Conservation (phyloP, 73 alveolate genomes). For the Vitrella brassicaformis region DNA sequence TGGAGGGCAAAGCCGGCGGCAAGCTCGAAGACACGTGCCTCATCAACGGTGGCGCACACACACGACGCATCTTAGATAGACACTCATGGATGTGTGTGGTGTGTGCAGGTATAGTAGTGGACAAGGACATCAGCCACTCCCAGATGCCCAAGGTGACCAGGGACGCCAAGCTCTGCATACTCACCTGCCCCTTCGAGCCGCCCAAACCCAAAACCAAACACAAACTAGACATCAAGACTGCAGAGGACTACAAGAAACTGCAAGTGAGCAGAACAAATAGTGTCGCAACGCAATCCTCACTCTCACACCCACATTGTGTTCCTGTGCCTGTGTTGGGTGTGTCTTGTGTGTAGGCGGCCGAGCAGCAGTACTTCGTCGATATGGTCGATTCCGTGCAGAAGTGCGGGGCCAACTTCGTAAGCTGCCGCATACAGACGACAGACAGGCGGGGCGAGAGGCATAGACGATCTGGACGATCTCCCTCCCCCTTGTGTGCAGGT, state of each 20-base stretch:
- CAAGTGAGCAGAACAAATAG: no score
- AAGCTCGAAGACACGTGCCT: slow-evolving; percentile 76
- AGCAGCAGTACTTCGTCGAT: slow-evolving; percentile 74
- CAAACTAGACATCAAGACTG: slow-evolving; percentile 84
- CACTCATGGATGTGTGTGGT: no score
- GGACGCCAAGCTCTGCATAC: slow-evolving; percentile 85
- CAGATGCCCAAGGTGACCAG: slow-evolving; percentile 88
- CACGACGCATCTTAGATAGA: no score
- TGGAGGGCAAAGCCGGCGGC: slow-evolving; percentile 91
- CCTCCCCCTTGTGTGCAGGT: no score
- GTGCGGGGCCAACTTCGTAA: slow-evolving; percentile 91
- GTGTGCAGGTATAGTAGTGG: slow-evolving; percentile 73
- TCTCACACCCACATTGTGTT: no score
- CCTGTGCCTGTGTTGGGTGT: no score
- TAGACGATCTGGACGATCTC: no score
- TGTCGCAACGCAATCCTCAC: no score
- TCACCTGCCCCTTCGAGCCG: slow-evolving; percentile 98
- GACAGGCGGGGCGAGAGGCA: slow-evolving; percentile 44
- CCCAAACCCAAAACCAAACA: slow-evolving; percentile 94
- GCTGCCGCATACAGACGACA: no score
- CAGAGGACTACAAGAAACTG: slow-evolving; percentile 89
- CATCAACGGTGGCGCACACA: slow-evolving; percentile 49
- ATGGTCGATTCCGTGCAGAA: slow-evolving; percentile 80
- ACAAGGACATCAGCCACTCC: slow-evolving; percentile 96
- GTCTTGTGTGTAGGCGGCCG: no score